Base-by-base conservation (phyloP, 176 grass and related monocot genomes). In the Carex myosuroides region DNA sequence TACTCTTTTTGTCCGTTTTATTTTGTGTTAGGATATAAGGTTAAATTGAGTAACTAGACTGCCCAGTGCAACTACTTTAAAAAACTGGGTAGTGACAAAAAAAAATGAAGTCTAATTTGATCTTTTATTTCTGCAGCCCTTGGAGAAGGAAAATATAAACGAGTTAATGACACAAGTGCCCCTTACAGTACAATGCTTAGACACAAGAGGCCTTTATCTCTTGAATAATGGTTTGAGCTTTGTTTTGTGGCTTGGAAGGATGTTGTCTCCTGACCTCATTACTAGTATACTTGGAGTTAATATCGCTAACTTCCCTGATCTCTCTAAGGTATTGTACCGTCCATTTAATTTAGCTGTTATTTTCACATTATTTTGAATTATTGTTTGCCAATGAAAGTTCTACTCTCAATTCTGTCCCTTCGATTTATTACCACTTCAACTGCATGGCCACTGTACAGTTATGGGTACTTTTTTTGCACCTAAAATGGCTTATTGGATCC, bases 161-260 rank as follows among this genome's bases (percentile, higher is more conserved):
- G 83, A 81, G 79, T 86, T 91, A 55, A 66, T 90, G 33, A 86
- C 87, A 60, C 86, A 76, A 30, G 84, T 90, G 80, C 87, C 89
- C 79, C 80, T 98, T 55, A 93, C 91, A 26, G 46, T 88, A 17
- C 93, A 92, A 59, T 96, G 90, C 65, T 81, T 99, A 80, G 91
- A 99, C 85, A 87, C 90, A 65, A 91, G 87, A 85, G 97, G 93
- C 50, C 52, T 99, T 16, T 99, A 96, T 67, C 87, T 99, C 70
- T 91, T 93, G 87, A 90, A 94, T 66, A 90, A 99, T 75, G 97
- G 97, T 6, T 92, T 99, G 81, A 91, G 57, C 67, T 94, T 99
- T 70, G 61, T 92, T 87, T 60, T 96, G 57, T 99, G 93, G 97
- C 93, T 99, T 57, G 97, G 97, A 64, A 96, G 97, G 79, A 99